Evolutionary conservation across 306 rosid genomes (phyloP), one percentile per base, ranked within the genome.

Genomic region (Casuarina cunninghamiana): DNA sequence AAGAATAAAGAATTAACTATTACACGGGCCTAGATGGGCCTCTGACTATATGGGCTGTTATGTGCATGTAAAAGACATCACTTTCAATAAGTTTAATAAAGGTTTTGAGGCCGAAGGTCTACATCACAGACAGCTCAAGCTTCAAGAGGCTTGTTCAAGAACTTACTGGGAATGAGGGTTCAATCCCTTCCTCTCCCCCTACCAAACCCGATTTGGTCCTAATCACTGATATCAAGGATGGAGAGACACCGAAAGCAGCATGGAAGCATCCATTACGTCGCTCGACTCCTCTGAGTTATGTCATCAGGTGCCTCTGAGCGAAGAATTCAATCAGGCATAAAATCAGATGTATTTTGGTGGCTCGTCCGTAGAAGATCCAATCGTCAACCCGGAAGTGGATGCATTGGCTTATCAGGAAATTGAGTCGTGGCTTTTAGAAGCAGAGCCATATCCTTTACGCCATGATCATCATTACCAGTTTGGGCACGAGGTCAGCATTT

Each of bases 81-180:
- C n/a, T n/a, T n/a, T n/a, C n/a, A n/a, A n/a, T n/a, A n/a, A 69
- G 78, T 49, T 74, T 78, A 78, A 82, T 83, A 17, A 79, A 41
- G 57, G 74, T 82, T n/a, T 43, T 86, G 69, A 62, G 69, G 69
- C 89, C 89, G 16, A 83, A 83, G 58, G 89, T 86, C 78, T 86
- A 76, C 83, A 83, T 83, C 80, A 83, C 80, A 5, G 84, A 83
- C 73, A 60, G 58, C 75, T 82, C 84, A 13, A 80, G 78, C 63
- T 86, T 86, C 89, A 86, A 82, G 78, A 69, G 10, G 6, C 86
- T 86, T 3, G 89, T 86, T 21, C 89, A 86, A 62, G 83, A 80
- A 68, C 84, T 82, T 26, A 86, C 89, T 11, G 89, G 87, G 8
- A 83, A 79, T 74, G 70, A 77, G 45, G 53, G 4, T 58, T 65